phyloP scores from a whole-genome alignment of 768 basidiomycete species.

The Jaapia argillacea region DNA sequence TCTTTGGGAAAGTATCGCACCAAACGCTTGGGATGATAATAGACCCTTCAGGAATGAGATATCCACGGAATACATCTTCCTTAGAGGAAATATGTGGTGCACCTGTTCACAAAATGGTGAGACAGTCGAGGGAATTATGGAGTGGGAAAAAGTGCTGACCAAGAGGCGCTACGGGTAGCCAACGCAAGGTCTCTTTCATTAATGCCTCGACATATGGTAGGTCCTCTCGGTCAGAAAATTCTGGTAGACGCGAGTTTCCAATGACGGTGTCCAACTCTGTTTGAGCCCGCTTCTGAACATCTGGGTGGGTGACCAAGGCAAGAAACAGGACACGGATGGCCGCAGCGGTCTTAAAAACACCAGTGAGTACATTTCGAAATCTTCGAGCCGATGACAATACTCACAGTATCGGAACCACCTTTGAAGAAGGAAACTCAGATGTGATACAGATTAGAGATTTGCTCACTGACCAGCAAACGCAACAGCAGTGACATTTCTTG shows the following conservation, averaged over 20 bases:
- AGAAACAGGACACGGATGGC: conserved; percentile 10
- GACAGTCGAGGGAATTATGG: too few species aligned
- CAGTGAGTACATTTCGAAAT: background rate
- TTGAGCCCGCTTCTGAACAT: conserved; percentile 16
- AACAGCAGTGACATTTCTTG: conserved; percentile 4
- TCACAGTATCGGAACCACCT: conserved; percentile 31
- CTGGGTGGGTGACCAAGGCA: conserved; percentile 11
- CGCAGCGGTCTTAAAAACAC: conserved; percentile 7
- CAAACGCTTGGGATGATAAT: background rate
- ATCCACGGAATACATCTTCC: background rate
- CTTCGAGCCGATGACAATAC: conserved; percentile 2
- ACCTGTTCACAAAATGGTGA: background rate
- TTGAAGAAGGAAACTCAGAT: conserved; percentile 14
- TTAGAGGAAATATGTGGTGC: background rate
- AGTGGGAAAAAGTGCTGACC: too few species aligned
- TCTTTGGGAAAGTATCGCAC: background rate
- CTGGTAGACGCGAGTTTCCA: conserved; percentile 23
- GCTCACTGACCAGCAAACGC: background rate
- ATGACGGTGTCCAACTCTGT: conserved; percentile 26
- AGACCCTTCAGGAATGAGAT: background rate
- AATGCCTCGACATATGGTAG: conserved; percentile 28
- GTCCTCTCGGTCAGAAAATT: conserved; percentile 19
- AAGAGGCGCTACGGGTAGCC: conserved; percentile 11
- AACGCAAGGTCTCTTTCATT: conserved; percentile 28
- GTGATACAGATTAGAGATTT: conserved; percentile 14